These are phyloP conservation scores for Apiotrichum porosum DNA, from an alignment of 1,284 basidiomycete species.

Conservation along the genomic window DNA sequence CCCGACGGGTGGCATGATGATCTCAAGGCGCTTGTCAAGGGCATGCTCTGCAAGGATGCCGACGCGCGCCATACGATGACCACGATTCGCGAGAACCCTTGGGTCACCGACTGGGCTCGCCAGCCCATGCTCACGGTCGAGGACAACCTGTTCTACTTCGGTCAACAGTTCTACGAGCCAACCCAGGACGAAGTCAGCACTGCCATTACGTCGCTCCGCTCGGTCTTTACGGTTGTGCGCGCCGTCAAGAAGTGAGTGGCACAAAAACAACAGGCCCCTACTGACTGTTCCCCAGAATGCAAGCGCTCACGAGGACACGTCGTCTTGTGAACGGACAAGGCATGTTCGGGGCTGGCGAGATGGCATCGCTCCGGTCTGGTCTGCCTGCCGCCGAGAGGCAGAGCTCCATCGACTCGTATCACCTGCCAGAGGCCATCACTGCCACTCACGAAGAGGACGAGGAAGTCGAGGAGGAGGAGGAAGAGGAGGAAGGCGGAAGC, in stretches of 20 bases:
- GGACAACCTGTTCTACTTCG: constrained; percentile 47
- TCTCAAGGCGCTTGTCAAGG: constrained; percentile 41
- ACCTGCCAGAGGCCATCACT: constrained; percentile 18
- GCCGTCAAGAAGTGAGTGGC: constrained; percentile 44
- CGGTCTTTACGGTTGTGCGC: constrained; percentile 45
- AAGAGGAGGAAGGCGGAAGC: neutral
- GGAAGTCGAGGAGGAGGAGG: neutral
- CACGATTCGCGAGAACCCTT: constrained; percentile 47
- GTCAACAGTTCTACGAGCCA: constrained; percentile 48
- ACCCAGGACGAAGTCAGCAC: constrained; percentile 46
- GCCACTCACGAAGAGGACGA: neutral
- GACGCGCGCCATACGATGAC: constrained; percentile 40
- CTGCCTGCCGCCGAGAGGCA: too few species aligned
- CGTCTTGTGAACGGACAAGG: neutral
- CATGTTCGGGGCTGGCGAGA: constrained; percentile 9
- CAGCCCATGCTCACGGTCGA: constrained; percentile 42
- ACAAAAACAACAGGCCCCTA: too few species aligned
- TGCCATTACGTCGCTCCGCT: constrained; percentile 42
- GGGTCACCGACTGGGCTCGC: constrained; percentile 45
- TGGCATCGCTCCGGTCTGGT: constrained; percentile 12
- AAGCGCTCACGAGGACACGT: too few species aligned
- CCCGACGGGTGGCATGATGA: constrained; percentile 42
- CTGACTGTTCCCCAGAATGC: too few species aligned
- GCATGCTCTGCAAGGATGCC: constrained; percentile 49
- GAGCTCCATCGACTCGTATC: constrained; percentile 43